Conservation (phyloP, 805 yeast species). For the Cyberlindnera americana region DNA sequence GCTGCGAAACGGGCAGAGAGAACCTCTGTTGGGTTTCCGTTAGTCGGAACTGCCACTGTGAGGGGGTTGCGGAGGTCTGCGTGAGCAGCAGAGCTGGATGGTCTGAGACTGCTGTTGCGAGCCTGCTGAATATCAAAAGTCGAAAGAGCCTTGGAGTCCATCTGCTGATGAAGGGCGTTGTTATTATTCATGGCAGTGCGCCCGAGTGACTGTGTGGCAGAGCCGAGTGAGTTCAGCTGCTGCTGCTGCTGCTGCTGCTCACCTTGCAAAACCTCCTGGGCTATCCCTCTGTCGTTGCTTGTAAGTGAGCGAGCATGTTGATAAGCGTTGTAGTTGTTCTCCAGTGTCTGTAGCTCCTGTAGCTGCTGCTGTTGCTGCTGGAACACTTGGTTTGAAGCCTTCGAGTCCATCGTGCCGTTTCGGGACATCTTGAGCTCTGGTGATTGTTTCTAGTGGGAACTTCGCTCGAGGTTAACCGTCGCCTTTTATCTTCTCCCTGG, state of each 20-base stretch:
- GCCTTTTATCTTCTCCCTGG: no score
- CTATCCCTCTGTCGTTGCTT: slow-evolving; percentile 30
- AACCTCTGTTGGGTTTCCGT: slow-evolving; percentile 80
- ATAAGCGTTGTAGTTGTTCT: slow-evolving; percentile 34
- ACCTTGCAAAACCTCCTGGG: slow-evolving; percentile 14
- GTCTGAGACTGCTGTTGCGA: slow-evolving; percentile 4
- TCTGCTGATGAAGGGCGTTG: slow-evolving; percentile 4
- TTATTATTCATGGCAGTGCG: slow-evolving; percentile 4
- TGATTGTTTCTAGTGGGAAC: not conserved
- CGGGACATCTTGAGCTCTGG: slow-evolving; percentile 28
- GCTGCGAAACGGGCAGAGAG: slow-evolving; percentile 79
- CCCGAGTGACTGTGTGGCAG: slow-evolving; percentile 5
- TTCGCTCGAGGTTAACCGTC: no score
- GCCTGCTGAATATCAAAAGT: not conserved
- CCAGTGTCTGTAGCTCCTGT: slow-evolving; percentile 43
- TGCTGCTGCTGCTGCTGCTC: slow-evolving; percentile 18
- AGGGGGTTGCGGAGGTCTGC: slow-evolving; percentile 48
- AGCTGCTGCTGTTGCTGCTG: slow-evolving; percentile 45
- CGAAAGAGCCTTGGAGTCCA: slow-evolving; percentile 7
- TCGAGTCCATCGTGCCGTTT: slow-evolving; percentile 36
- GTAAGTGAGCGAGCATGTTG: slow-evolving; percentile 43
- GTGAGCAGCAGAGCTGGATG: slow-evolving; percentile 6
- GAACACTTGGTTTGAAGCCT: slow-evolving; percentile 34
- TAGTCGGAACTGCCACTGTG: slow-evolving; percentile 48
- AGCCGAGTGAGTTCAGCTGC: slow-evolving; percentile 11